Base-by-base conservation (phyloP, 176 grass and related monocot species). In the Musa acuminata region DNA sequence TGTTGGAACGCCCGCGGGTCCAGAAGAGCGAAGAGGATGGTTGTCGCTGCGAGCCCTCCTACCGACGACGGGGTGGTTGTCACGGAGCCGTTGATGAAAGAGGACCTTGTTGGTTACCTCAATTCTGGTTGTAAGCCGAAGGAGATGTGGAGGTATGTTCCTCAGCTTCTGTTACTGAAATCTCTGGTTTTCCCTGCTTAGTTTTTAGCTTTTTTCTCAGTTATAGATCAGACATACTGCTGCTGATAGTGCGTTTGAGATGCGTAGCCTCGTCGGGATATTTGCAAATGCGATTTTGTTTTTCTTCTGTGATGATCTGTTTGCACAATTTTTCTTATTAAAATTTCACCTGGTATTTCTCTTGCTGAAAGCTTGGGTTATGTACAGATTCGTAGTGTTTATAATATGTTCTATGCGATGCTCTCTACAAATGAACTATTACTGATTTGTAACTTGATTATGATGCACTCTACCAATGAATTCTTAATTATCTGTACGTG, bases 61-160 rank as follows among this genome's bases (percentile, higher is more conserved):
- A 99, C 90, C 55, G 95, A 94, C 73, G 95, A 94, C 72, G 82
- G 83, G 0, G 88, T 84, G 80, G 82, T 87, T 76, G 26, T 63
- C 59, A 87, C 84, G 58, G 95, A 94, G 72, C 95, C 95, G 16
- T 82, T 99, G 57, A 94, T 88, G 62, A 99, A 89, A 83, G 91
- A 94, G 2, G 95, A 99, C 80, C 91, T 99, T 55, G 75, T 99
- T 48, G 82, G 60, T 1, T 99, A 99, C 73, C 85, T 99, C 67
- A 86, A 60, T 60, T 94, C 95, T 62, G 95, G 95, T 13, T 94
- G 95, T 82, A 99, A 99, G 78, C 64, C 88, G 25, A 91, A 91
- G 78, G 90, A 94, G 64, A 84, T 82, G 64, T 94, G 90, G 90
- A 94, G 95, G 95, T 98, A 78, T 74, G 59, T 57, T 74, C 55